phyloP scores from a whole-genome alignment of 805 yeast genomes.

The Soucietia sequanensis region DNA sequence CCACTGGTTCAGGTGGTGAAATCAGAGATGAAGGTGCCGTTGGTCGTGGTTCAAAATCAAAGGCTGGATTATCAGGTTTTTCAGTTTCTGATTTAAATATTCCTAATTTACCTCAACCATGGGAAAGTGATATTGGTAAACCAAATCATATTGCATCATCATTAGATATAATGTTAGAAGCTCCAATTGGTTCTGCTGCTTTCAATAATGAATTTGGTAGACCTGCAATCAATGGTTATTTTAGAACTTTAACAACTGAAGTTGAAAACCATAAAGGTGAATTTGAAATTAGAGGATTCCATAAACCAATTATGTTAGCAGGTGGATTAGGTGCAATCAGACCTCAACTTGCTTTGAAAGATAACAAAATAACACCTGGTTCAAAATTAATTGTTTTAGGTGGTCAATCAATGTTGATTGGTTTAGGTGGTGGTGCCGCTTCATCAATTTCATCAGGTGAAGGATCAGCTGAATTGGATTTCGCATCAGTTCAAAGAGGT shows the following conservation, averaged over 20 bases:
- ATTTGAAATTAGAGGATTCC: constrained; percentile 88
- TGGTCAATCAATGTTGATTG: constrained; percentile 97
- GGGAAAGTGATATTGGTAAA: constrained; percentile 90
- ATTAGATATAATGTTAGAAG: constrained; percentile 92
- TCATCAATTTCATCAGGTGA: constrained; percentile 96
- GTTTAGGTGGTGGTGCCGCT: constrained; percentile 99
- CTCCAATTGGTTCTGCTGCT: constrained; percentile 97
- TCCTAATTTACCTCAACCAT: constrained; percentile 84
- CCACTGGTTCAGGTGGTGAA: constrained; percentile 99
- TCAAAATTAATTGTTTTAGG: constrained; percentile 90
- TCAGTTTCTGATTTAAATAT: constrained; percentile 87
- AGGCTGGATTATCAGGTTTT: constrained; percentile 94
- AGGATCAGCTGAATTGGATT: constrained; percentile 93
- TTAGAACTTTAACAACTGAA: constrained; percentile 87
- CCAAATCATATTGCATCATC: constrained; percentile 93
- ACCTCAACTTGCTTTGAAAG: constrained; percentile 87
- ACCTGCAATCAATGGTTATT: constrained; percentile 95
- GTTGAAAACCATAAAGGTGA: constrained; percentile 62
- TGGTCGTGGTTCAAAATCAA: constrained; percentile 96
- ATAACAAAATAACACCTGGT: constrained; percentile 86
- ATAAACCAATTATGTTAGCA: constrained; percentile 98
- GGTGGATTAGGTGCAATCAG: constrained; percentile 98
- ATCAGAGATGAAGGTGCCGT: constrained; percentile 99
- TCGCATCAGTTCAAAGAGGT: constrained; percentile 98
- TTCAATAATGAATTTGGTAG: constrained; percentile 98